Percentiles rank a stretch among this genome's conserved stretches.
Evolutionary conservation across 106 monocot genomes (phyloP).

Genomic region (Narthecium ossifragum): DNA sequence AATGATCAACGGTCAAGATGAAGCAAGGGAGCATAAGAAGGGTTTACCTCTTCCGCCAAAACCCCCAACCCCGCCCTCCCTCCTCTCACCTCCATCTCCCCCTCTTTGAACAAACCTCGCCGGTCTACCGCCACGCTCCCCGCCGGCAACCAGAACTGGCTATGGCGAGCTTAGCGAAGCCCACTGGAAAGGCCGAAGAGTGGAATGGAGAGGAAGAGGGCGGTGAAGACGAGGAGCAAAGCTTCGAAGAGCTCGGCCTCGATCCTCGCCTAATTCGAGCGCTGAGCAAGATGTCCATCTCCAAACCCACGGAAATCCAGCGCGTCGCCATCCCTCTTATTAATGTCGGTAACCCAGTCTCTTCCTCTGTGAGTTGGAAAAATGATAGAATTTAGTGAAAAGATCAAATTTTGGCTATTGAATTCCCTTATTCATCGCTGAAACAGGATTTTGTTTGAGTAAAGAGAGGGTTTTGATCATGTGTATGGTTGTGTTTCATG

Average conservation of each 20-base stretch:
- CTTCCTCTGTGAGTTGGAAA: background rate
- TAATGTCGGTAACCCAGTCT: slow-evolving; percentile 26
- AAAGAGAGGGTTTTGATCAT: background rate
- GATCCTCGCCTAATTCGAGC: slow-evolving; percentile 67
- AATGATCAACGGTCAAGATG: no score
- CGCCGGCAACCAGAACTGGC: no score
- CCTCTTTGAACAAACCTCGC: no score
- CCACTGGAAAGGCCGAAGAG: background rate
- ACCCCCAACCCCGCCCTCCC: no score
- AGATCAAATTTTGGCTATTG: no score
- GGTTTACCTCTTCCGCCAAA: no score
- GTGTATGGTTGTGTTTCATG: background rate
- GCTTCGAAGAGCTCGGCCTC: slow-evolving; percentile 71
- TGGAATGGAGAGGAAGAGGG: slow-evolving; percentile 1
- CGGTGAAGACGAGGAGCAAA: slow-evolving; percentile 32
- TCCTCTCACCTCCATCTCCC: no score
- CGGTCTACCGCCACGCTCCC: no score
- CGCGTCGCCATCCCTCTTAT: slow-evolving; percentile 65
- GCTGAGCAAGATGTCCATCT: slow-evolving; percentile 55
- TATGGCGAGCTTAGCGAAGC: no score
- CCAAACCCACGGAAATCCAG: slow-evolving; percentile 67
- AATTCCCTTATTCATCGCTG: background rate
- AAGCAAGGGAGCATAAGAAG: no score
- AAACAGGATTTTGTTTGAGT: background rate
- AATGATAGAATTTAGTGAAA: no score